phyloP scores from a whole-genome alignment of 768 basidiomycete species.

The Leucosporidium yakuticum region DNA sequence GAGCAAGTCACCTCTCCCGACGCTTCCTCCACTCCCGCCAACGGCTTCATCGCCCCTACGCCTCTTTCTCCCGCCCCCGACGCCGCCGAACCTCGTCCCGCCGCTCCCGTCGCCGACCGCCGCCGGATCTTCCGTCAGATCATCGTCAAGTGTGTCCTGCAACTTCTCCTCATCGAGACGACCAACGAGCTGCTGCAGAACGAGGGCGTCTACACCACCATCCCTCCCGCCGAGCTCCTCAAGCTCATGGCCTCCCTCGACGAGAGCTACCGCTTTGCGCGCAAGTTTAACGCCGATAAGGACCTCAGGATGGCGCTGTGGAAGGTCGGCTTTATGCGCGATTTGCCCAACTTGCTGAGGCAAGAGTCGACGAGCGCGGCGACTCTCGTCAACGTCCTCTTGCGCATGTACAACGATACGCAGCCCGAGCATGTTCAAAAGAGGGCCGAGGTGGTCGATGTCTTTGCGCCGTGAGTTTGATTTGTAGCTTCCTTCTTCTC shows the following conservation, averaged over 20 bases:
- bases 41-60: constrained; percentile 48
- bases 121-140: constrained; percentile 80
- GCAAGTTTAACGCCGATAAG: constrained; percentile 96
- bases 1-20: constrained; percentile 46
- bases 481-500: neutral
- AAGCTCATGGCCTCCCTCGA: constrained; percentile 92
- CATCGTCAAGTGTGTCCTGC: constrained; percentile 98
- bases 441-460: constrained; percentile 61
- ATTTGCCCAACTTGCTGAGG: constrained; percentile 91
- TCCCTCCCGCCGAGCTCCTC: constrained; percentile 87
- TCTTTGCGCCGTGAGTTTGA: constrained; percentile 60
- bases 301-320: constrained; percentile 91
- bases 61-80: constrained; percentile 68
- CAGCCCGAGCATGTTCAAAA: constrained; percentile 64
- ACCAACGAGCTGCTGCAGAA: constrained; percentile 93
- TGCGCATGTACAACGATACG: constrained; percentile 89
- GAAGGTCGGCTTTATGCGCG: constrained; percentile 99
- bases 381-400: constrained; percentile 81
- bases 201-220: constrained; percentile 80
- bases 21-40: constrained; percentile 37
- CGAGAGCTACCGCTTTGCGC: constrained; percentile 95
- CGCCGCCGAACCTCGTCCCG: neutral
- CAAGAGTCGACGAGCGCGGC: constrained; percentile 97
- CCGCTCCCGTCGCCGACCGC: constrained; percentile 31
- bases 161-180: constrained; percentile 90